Evolutionary conservation across 441 rosid species (phyloP).

Genomic region (Euphorbia celastroides): DNA sequence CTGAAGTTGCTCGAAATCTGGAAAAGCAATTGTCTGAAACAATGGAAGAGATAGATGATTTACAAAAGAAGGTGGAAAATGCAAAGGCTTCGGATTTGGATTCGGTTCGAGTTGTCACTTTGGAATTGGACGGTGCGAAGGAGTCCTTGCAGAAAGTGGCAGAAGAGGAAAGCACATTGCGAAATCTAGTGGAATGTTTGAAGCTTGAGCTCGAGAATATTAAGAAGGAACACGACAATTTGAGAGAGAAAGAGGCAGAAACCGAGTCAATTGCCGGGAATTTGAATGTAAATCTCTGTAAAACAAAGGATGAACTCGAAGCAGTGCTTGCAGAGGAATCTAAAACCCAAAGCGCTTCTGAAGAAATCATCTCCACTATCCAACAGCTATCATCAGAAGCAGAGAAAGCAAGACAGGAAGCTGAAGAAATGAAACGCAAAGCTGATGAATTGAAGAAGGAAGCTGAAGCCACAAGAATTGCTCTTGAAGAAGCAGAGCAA

Average conservation of each 20-base stretch:
- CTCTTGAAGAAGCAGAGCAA: constrained; percentile 68
- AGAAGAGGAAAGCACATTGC: constrained; percentile 68
- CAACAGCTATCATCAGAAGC: constrained; percentile 64
- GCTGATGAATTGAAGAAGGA: constrained; percentile 62
- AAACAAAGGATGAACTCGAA: constrained; percentile 73
- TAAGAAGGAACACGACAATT: constrained; percentile 60
- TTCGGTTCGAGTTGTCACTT: constrained; percentile 56
- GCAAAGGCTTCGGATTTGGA: constrained; percentile 68
- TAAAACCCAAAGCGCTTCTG: constrained; percentile 57
- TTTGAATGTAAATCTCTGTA: constrained; percentile 69
- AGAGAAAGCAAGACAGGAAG: constrained; percentile 55
- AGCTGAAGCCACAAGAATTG: constrained; percentile 50
- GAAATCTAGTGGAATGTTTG: constrained; percentile 57
- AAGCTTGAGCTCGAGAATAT: constrained; percentile 65
- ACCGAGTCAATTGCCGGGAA: constrained; percentile 71
- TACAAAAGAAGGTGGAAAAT: constrained; percentile 70
- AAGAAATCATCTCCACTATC: constrained; percentile 73
- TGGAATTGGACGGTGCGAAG: constrained; percentile 71
- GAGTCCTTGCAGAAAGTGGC: constrained; percentile 62
- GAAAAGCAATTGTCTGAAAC: constrained; percentile 62
- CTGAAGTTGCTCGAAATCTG: constrained; percentile 55
- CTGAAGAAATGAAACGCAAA: constrained; percentile 64
- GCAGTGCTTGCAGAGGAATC: constrained; percentile 53
- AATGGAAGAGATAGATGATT: constrained; percentile 44
- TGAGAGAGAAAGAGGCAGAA: constrained; percentile 72